Evolutionary conservation across 2,329 filamentous ascomycete genomes (phyloP).

Genomic region (Aspergillus carbonarius): DNA sequence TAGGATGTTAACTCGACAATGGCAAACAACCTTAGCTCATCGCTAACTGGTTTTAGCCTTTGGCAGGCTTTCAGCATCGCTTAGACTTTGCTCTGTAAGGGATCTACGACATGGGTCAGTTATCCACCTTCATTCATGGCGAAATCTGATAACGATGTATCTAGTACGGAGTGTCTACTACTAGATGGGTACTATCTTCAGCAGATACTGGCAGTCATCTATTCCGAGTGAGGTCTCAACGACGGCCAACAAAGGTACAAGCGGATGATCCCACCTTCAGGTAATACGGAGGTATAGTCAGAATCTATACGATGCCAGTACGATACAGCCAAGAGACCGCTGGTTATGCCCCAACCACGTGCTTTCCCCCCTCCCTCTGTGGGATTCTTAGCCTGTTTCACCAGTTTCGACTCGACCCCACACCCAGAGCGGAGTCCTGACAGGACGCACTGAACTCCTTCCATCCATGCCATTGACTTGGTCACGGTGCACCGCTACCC

Average conservation of each 20-base stretch:
- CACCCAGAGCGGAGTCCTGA: conserved; percentile 1
- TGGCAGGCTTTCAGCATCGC: not conserved
- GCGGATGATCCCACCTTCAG: not conserved
- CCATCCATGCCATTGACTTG: not conserved
- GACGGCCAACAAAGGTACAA: not conserved
- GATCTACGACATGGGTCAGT: not conserved
- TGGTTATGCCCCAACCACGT: conserved; percentile 3
- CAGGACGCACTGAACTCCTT: conserved; percentile 6
- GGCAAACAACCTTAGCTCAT: not conserved
- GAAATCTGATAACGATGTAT: too few relatives aligned
- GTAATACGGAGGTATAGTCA: not conserved
- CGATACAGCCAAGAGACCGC: not conserved
- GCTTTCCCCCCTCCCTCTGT: not conserved
- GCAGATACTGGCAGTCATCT: not conserved
- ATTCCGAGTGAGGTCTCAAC: not conserved
- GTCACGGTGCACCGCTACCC: not conserved
- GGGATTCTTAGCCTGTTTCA: conserved; percentile 7
- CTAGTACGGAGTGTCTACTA: too few relatives aligned
- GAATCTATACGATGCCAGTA: not conserved
- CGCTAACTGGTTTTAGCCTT: not conserved
- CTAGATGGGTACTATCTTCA: not conserved
- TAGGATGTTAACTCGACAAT: not conserved
- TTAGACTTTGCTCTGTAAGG: not conserved
- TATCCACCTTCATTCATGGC: not conserved
- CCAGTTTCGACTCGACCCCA: conserved; percentile 4